A percentile compares a stretch with the other conserved stretches of the same genome.
phyloP scores from a whole-genome alignment of 2,329 filamentous ascomycete species.

The Leptographium flavum region DNA sequence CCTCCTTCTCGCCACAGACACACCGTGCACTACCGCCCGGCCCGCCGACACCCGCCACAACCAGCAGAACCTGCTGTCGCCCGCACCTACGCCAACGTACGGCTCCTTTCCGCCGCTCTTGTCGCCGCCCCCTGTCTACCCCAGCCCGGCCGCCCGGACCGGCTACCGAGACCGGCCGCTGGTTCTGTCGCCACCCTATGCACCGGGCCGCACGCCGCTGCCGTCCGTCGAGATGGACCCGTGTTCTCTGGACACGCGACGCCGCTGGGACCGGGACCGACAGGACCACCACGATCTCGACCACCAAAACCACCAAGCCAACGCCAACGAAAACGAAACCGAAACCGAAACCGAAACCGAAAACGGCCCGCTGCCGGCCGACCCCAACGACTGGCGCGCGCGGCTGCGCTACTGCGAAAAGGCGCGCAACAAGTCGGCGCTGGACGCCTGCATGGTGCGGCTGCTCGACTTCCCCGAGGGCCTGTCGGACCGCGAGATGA shows the following conservation, averaged over 20 bases:
- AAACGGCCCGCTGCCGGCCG: neutral
- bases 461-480: slow-evolving; percentile 10
- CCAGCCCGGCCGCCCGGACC: neutral
- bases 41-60: neutral
- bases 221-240: neutral
- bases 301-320: neutral
- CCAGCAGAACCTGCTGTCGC: neutral
- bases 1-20: neutral
- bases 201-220: neutral
- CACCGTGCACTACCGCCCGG: too few relatives aligned
- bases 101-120: neutral
- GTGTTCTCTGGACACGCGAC: neutral
- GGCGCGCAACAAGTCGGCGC: slow-evolving; percentile 5
- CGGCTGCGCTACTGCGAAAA: slow-evolving; percentile 11
- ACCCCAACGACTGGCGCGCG: slow-evolving; percentile 9
- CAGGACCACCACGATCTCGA: neutral
- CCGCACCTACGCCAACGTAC: neutral
- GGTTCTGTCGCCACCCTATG: too few relatives aligned
- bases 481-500: slow-evolving; percentile 4
- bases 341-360: neutral
- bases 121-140: neutral
- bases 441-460: slow-evolving; percentile 9
- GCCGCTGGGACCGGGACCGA: too few relatives aligned
- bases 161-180: too few relatives aligned
- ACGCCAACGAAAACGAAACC: neutral